Base-by-base conservation (phyloP, 352 stramenopile genomes). In the Globisporangium nunn region DNA sequence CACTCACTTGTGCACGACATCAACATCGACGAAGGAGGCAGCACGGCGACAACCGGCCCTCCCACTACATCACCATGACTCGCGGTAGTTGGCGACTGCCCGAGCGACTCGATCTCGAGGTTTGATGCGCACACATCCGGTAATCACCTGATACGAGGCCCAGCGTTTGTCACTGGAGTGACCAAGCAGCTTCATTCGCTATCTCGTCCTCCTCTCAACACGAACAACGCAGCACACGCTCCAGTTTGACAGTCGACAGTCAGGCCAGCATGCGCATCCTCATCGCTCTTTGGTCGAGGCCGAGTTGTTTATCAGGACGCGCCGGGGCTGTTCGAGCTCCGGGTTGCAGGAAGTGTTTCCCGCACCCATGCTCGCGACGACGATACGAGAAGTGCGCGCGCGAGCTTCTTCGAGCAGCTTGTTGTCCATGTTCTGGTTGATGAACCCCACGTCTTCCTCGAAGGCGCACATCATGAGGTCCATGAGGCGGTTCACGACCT, bases 391-490 rank as follows among this genome's bases (percentile, higher is more conserved):
- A n/a, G 15, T 43, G 4, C 11, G 50, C 14, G 35, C 28, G 18
- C 46, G 35, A 17, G 40, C 46, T 2, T 53, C 44, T n/a, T 59
- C 44, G 17, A 59, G 54, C 54, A 59, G 23, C 4, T 31, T 23
- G 54, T 53, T 59, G 18, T 59, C 54, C 6, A 30, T 23, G 14
- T 7, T 47, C 23, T 59, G 54, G 18, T 52, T 53, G 18, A 59
- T 37, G n/a, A 53, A 47, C 23, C n/a, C 15, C 11, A 47, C 54
- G 45, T 59, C 54, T 31, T 59, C 54, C 28, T 53, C 45, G 28
- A 59, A 59, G 6, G 44, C 45, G 8, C 35, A 53, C 29, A 53
- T 44, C 54, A 59, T 52, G 44, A 59, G 54, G 44, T 59, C 33
- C 54, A 52, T 45, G n/a, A 59, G 31, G 6, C 46, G 30, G 8